Evolutionary conservation across 163 green algal species (phyloP).

Genomic region (Volvox carteri): DNA sequence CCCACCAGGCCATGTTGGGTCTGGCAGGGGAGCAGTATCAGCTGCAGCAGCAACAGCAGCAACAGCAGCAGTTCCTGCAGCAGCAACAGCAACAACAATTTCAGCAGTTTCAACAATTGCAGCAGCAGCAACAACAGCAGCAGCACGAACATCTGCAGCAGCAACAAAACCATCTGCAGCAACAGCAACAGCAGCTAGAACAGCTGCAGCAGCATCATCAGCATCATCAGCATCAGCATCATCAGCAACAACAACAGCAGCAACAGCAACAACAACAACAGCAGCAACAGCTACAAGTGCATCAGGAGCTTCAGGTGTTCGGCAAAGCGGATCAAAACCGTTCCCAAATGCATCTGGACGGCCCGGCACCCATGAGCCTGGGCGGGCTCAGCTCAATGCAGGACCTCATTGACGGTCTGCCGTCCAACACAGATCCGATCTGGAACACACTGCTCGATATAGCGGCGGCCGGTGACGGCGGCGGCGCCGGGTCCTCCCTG

Average conservation of each 20-base stretch:
- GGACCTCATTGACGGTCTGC: constrained; percentile 51
- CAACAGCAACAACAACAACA: constrained; percentile 5
- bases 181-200: background rate
- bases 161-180: background rate
- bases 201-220: background rate
- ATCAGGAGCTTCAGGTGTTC: background rate
- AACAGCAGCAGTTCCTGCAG: constrained; percentile 27
- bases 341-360: constrained; percentile 1
- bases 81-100: constrained; percentile 40
- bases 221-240: background rate
- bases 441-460: constrained; percentile 34
- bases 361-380: constrained; percentile 39
- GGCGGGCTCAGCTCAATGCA: constrained; percentile 51
- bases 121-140: background rate
- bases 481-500: background rate
- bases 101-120: background rate
- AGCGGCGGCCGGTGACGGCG: background rate
- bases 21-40: constrained; percentile 27
- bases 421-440: background rate
- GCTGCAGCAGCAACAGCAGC: constrained; percentile 19
- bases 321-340: background rate
- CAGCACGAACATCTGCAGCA: background rate
- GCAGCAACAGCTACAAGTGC: constrained; percentile 8
- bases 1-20: background rate
- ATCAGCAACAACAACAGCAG: background rate